Base-by-base conservation (phyloP, 129 eudicot genomes). In the Chrysanthemum seticuspe region DNA sequence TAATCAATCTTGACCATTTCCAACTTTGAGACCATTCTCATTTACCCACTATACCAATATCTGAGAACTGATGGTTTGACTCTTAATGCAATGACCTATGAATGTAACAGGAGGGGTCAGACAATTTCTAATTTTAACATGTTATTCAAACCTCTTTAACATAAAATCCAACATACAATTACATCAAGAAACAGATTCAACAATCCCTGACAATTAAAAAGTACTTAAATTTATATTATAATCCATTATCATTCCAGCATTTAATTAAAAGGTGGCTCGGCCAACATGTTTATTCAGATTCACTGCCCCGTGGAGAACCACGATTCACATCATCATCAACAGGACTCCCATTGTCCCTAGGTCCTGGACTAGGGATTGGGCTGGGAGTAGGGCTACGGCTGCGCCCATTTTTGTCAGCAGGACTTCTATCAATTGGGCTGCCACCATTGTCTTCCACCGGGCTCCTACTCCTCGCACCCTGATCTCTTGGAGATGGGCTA, bases 291-390 rank as follows among this genome's bases (percentile, higher is more conserved):
- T n/a, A 72, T 19, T 50, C 68, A 47, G 76, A 85, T 34, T 82
- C 85, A 54, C 93, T 87, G 75, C 85, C 85, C 70, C 87, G 75
- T 0, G 87, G 90, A 1, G 94, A 88, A 25, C 65, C 81, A 64
- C 56, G 77, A 69, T 78, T 75, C 4, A 70, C 88, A 71, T 81
- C 88, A 67, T 83, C 82, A 51, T 75, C 85, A 47, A 72, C 50
- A 7, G 81, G 90, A 61, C 84, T 83, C 29, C 77, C 80, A 58
- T 76, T 67, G 44, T 76, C 86, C 71, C 73, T 64, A 40, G 83
- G 84, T 5, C 6, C 79, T 1, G 88, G 88, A 65, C 90, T 87
- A 2, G 88, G 88, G 70, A 86, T 81, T 0, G 62, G 31, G 40
- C 85, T 86, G 45, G 31, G 62, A 10, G 67, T 62, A 13, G 49